Percentiles rank a stretch among this genome's conserved stretches.
Conservation (phyloP, 2,329 filamentous ascomycete genomes). For the Aschersonia sp. region DNA sequence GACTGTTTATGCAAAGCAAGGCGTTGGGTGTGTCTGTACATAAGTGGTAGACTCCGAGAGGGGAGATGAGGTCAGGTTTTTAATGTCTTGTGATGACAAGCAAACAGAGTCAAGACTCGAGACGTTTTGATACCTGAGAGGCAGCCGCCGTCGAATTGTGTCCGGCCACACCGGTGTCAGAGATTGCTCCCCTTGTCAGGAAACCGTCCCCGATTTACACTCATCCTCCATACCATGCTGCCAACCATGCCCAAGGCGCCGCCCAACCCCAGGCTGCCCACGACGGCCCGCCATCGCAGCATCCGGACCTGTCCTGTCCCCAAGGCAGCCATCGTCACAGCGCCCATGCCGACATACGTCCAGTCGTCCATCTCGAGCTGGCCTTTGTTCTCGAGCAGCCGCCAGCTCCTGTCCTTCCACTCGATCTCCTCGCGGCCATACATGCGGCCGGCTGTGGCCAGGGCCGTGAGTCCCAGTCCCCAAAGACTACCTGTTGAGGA, state of each 20-base stretch:
- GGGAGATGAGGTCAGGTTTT: background rate
- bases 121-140: too few species aligned
- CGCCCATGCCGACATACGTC: constrained; percentile 29
- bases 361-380: constrained; percentile 44
- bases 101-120: background rate
- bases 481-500: constrained; percentile 31
- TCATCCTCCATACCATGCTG: constrained; percentile 33
- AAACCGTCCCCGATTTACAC: constrained; percentile 24
- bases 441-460: constrained; percentile 36
- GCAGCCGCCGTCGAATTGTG: too few species aligned
- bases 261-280: constrained; percentile 32
- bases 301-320: constrained; percentile 12
- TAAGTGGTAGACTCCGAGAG: background rate
- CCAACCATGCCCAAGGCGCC: constrained; percentile 32
- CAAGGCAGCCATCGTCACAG: constrained; percentile 18
- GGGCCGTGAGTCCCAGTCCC: constrained; percentile 26
- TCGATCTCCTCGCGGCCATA: constrained; percentile 41
- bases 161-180: background rate
- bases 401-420: constrained; percentile 50
- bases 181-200: constrained; percentile 5
- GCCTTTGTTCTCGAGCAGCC: constrained; percentile 40
- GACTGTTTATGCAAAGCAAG: background rate
- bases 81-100: background rate
- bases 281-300: constrained; percentile 22
- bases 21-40: background rate